Percentiles rank a stretch among this genome's conserved stretches.
These are phyloP conservation scores for Suillus spraguei DNA, from an alignment of 768 basidiomycete genomes.

Conservation along the genomic window DNA sequence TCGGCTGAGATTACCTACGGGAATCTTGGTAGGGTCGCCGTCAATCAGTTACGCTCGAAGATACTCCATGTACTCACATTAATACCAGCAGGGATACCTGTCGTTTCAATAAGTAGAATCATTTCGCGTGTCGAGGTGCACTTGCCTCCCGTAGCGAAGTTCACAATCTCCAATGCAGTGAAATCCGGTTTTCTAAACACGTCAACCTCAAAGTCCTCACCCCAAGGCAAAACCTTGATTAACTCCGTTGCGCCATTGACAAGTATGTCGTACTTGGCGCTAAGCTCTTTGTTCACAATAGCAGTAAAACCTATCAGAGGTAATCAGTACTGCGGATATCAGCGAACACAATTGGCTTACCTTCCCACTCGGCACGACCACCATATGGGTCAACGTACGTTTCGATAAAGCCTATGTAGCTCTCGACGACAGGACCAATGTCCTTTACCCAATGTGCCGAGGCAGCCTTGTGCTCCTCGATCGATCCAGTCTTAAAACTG, in stretches of 20 bases:
- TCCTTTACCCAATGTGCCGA: conserved; percentile 87
- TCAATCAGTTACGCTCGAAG: neutral
- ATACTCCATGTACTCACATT: conserved; percentile 50
- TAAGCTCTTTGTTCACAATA: conserved; percentile 83
- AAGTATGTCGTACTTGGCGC: conserved; percentile 77
- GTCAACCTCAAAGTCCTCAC: conserved; percentile 64
- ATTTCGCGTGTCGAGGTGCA: neutral
- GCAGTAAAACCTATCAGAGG: conserved; percentile 74
- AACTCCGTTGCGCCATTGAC: conserved; percentile 77
- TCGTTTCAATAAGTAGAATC: conserved; percentile 2
- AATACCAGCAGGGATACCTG: conserved; percentile 86
- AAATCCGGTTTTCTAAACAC: conserved; percentile 87
- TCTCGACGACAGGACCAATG: conserved; percentile 84
- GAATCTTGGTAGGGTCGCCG: conserved; percentile 48
- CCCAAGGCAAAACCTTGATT: conserved; percentile 86
- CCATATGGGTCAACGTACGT: conserved; percentile 91
- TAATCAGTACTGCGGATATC: neutral
- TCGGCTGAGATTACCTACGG: conserved; percentile 40
- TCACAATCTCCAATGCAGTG: conserved; percentile 79
- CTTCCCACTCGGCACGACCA: conserved; percentile 93
- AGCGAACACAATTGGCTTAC: conserved; percentile 34
- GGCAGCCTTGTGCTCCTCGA: conserved; percentile 77
- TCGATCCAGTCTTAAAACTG: conserved; percentile 75
- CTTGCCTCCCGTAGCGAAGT: conserved; percentile 82
- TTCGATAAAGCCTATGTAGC: conserved; percentile 86